These are phyloP conservation scores for Biscogniauxia sp. DNA, from an alignment of 2,329 filamentous ascomycete genomes.

Conservation along the genomic window DNA sequence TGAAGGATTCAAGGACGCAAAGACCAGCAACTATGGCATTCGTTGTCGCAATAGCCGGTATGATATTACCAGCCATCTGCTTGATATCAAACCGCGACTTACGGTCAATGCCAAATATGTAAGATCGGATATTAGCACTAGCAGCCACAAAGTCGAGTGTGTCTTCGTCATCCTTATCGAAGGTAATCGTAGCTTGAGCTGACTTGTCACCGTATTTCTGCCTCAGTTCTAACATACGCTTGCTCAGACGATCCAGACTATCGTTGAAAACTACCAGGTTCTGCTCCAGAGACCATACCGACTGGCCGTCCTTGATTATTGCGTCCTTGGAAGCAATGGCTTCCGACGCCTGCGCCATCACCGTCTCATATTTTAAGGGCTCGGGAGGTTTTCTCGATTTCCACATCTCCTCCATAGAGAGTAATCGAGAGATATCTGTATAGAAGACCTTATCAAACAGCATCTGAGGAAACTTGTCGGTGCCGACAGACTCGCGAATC, in stretches of 20 bases:
- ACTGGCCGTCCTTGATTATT: constrained; percentile 66
- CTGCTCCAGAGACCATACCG: constrained; percentile 76
- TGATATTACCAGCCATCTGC: constrained; percentile 99
- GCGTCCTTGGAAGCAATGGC: constrained; percentile 52
- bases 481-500: constrained; percentile 79
- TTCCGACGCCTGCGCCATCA: constrained; percentile 52
- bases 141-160: constrained; percentile 93
- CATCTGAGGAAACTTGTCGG: constrained; percentile 69
- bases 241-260: constrained; percentile 74
- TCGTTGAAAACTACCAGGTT: constrained; percentile 85
- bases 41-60: constrained; percentile 95
- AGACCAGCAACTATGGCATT: constrained; percentile 94
- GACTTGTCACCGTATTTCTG: constrained; percentile 42
- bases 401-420: constrained; percentile 96
- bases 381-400: constrained; percentile 74
- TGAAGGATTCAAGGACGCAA: constrained; percentile 90
- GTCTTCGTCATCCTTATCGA: constrained; percentile 96
- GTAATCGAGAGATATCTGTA: constrained; percentile 76
- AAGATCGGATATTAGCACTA: constrained; percentile 83
- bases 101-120: constrained; percentile 81
- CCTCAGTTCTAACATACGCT: constrained; percentile 66
- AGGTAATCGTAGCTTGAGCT: constrained; percentile 67
- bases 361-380: constrained; percentile 64
- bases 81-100: constrained; percentile 97
- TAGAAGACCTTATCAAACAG: constrained; percentile 94